Percentiles rank a stretch among this genome's conserved stretches.
phyloP scores from a whole-genome alignment of 1,284 basidiomycete genomes.

The Trichosporon sp. region DNA sequence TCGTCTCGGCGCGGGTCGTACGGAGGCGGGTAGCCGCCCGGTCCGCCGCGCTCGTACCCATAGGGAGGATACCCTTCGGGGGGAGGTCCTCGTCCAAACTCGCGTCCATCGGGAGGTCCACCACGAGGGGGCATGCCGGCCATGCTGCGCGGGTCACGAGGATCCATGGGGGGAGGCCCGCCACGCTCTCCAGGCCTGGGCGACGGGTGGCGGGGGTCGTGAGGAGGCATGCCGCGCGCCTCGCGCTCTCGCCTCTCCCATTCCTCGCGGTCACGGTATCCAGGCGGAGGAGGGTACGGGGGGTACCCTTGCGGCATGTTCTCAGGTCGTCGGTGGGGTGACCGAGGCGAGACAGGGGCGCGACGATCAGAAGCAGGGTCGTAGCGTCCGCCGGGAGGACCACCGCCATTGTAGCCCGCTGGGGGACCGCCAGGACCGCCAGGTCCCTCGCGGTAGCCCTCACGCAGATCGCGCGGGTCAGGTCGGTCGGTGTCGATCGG shows the following conservation, averaged over 20 bases:
- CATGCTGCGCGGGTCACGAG: slow-evolving; percentile 29
- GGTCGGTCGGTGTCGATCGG: slow-evolving; percentile 81
- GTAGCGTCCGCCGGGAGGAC: slow-evolving; percentile 32
- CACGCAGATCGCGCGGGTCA: slow-evolving; percentile 31
- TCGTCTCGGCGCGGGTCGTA: slow-evolving; percentile 28
- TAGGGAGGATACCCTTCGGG: slow-evolving; percentile 32
- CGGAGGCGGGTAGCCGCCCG: slow-evolving; percentile 24
- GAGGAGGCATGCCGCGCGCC: slow-evolving; percentile 30
- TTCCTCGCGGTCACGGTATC: slow-evolving; percentile 45
- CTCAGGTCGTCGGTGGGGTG: slow-evolving; percentile 40
- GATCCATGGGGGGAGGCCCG: slow-evolving; percentile 23
- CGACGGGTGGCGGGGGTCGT: slow-evolving; percentile 43
- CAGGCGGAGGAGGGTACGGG: slow-evolving; percentile 31
- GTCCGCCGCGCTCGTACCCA: slow-evolving; percentile 33
- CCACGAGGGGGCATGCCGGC: slow-evolving; percentile 18
- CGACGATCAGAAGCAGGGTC: slow-evolving; percentile 43
- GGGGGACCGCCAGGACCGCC: slow-evolving; percentile 20
- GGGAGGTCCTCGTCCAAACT: slow-evolving; percentile 29
- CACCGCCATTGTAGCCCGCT: slow-evolving; percentile 17
- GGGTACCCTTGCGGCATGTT: slow-evolving; percentile 34
- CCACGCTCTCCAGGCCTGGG: slow-evolving; percentile 43
- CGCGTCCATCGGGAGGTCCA: slow-evolving; percentile 22
- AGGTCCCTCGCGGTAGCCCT: slow-evolving; percentile 30
- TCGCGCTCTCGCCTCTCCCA: slow-evolving; percentile 55
- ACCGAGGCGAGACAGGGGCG: slow-evolving; percentile 38